These are phyloP conservation scores for Heteromeles arbutifolia DNA, from an alignment of 306 rosid species.

Conservation along the genomic window DNA sequence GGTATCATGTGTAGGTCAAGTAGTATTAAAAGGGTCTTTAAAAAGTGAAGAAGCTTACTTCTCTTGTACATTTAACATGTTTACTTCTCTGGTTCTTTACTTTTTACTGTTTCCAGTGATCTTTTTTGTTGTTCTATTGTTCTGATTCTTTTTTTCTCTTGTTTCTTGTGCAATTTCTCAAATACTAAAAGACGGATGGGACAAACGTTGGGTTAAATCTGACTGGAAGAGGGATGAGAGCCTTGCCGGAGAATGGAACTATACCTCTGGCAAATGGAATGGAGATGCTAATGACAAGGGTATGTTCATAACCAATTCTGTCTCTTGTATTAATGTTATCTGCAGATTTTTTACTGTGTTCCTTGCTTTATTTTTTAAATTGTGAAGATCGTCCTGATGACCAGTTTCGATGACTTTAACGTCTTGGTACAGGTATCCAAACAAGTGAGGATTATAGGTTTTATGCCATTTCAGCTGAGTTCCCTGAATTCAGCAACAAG, in stretches of 20 bases:
- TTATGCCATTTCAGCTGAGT: slow-evolving; percentile 94
- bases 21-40: background rate
- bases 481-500: slow-evolving; percentile 93
- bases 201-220: slow-evolving; percentile 81
- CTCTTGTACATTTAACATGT: background rate
- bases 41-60: background rate
- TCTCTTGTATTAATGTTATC: background rate
- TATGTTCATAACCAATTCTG: slow-evolving; percentile 7
- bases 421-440: slow-evolving; percentile 63
- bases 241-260: slow-evolving; percentile 92
- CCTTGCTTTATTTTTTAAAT: background rate
- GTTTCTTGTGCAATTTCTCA: slow-evolving; percentile 4
- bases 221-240: slow-evolving; percentile 92
- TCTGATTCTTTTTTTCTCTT: slow-evolving; percentile 7
- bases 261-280: slow-evolving; percentile 89
- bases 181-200: slow-evolving; percentile 77
- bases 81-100: background rate
- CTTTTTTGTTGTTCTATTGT: background rate
- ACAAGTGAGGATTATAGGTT: slow-evolving; percentile 95
- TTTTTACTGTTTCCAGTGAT: background rate
- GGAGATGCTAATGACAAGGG: slow-evolving; percentile 90
- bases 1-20: background rate
- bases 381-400: background rate
- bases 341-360: background rate
- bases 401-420: background rate